These are phyloP conservation scores for Parietichytrium sp. DNA, from an alignment of 108 stramenopile species.

Conservation along the genomic window DNA sequence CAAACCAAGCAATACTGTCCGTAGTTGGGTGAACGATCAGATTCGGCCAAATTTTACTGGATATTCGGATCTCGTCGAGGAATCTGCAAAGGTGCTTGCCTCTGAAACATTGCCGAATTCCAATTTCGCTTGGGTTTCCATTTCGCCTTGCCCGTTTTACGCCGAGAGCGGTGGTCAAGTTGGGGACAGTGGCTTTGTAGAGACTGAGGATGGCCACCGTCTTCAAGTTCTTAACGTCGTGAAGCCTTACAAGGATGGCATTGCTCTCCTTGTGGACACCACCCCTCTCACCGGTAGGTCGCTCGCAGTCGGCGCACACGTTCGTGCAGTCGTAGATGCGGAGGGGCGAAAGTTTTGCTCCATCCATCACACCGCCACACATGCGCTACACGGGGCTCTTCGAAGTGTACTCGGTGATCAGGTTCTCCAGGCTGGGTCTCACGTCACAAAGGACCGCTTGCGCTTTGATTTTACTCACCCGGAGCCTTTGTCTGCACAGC, in stretches of 20 bases:
- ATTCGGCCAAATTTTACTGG: not conserved
- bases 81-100: not conserved
- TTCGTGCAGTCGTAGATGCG: slow-evolving; percentile 84
- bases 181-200: slow-evolving; percentile 74
- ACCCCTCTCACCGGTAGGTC: too few relatives aligned
- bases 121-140: slow-evolving; percentile 67
- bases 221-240: slow-evolving; percentile 8
- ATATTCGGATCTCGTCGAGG: not conserved
- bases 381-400: slow-evolving; percentile 92
- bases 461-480: slow-evolving; percentile 97
- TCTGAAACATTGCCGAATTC: not conserved
- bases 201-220: not conserved
- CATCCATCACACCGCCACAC: slow-evolving; percentile 98
- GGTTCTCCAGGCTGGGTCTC: slow-evolving; percentile 93
- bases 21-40: slow-evolving; percentile 57
- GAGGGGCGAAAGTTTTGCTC: slow-evolving; percentile 82
- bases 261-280: not conserved
- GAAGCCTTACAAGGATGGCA: slow-evolving; percentile 15
- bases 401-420: slow-evolving; percentile 75
- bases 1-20: slow-evolving; percentile 71
- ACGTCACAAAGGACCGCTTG: slow-evolving; percentile 85
- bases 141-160: slow-evolving; percentile 89
- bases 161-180: slow-evolving; percentile 94
- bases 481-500: slow-evolving; percentile 53
- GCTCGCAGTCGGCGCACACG: slow-evolving; percentile 74